A percentile compares a stretch with the other conserved stretches of the same genome.
Conservation (phyloP, 2,329 filamentous ascomycete species). For the Ambrosiella xylebori region DNA sequence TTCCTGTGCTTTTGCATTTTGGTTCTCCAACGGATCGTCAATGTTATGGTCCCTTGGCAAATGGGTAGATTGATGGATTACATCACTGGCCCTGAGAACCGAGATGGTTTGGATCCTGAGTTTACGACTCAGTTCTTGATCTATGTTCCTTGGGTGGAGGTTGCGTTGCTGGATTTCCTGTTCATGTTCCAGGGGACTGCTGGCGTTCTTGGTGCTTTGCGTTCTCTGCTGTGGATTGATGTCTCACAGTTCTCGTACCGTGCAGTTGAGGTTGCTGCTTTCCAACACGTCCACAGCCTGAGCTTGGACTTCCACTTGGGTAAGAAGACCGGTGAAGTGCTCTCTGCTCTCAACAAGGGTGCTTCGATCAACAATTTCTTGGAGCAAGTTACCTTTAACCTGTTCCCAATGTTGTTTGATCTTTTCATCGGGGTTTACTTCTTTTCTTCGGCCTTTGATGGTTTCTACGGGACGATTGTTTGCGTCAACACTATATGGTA, state of each 20-base stretch:
- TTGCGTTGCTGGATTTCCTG: conserved; percentile 29
- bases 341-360: conserved; percentile 91
- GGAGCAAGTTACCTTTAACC: conserved; percentile 89
- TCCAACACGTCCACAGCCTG: conserved; percentile 90
- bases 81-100: conserved; percentile 37
- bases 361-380: conserved; percentile 92
- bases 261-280: conserved; percentile 82
- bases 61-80: conserved; percentile 64
- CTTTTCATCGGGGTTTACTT: conserved; percentile 69
- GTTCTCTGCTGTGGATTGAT: conserved; percentile 84
- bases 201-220: conserved; percentile 65
- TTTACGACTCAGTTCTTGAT: conserved; percentile 14
- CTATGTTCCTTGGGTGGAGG: conserved; percentile 44
- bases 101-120: conserved; percentile 25
- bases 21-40: conserved; percentile 64
- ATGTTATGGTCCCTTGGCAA: conserved; percentile 70
- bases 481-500: conserved; percentile 89
- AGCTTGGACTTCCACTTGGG: conserved; percentile 93
- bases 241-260: conserved; percentile 95
- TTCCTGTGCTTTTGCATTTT: conserved; percentile 69
- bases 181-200: conserved; percentile 63
- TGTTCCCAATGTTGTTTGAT: conserved; percentile 88
- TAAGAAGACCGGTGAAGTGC: conserved; percentile 89
- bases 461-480: conserved; percentile 47
- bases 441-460: conserved; percentile 61